Evolutionary conservation across 345 rosid genomes (phyloP), one percentile per base, ranked within the genome.

Genomic region (Arabidopsis arenosa): DNA sequence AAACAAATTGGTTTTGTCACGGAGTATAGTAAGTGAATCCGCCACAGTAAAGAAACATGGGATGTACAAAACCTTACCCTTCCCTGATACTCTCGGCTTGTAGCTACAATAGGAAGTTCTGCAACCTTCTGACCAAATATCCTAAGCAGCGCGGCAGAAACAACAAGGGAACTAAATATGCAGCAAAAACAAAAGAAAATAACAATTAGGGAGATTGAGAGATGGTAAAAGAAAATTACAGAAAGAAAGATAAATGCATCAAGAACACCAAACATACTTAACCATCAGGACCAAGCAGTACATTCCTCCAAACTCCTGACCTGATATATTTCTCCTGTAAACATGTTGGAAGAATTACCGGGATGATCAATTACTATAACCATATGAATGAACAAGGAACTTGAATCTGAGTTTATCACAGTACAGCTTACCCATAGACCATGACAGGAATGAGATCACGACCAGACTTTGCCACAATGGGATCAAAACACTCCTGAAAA

Each of bases 101-200:
- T 93, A 57, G 98, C 98, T 61, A 93, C 97, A 17, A 93, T 81
- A 66, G 98, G 98, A 64, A 93, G 98, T 77, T 93, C 98, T 26
- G 97, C 98, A 81, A 88, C 90, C 74, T 88, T 90, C 78, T 70
- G 85, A 58, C 92, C 97, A 67, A 91, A 91, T 66, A 91, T 78
- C 80, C 97, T 85, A 43, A 93, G 88, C 79, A 93, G 92, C 23
- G 93, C 96, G 75, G 96, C 98, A 30, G 97, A 91, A 39, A 91
- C 92, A 77, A 89, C 91, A 74, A 81, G 77, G 58, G 86, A 79
- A 82, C 98, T 93, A 85, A 35, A 30, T 51, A 52, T 9, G 32
- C 68, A 54, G 4, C 32, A 43, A 9, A 6, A 41, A 12, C 8
- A 35, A 35, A 5, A 23, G 30, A 5, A 43, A 45, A 6, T 14